These are phyloP conservation scores for Hypoxylon lenormandii DNA, from an alignment of 495 filamentous ascomycete genomes.

Conservation along the genomic window DNA sequence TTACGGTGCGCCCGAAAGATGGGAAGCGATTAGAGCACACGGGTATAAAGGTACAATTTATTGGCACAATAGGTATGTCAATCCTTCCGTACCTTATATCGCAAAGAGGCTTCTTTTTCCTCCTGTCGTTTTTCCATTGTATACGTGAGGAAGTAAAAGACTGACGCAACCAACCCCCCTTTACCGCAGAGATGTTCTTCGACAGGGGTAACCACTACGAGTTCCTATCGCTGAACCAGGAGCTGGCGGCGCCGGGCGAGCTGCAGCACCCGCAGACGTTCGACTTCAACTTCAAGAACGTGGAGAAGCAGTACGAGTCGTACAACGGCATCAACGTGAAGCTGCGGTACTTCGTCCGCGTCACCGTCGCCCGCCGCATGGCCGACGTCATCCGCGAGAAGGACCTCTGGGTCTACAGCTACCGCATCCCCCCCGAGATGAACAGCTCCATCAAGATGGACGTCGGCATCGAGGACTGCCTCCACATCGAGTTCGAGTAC, in stretches of 20 bases:
- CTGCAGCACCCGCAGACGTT: conserved; percentile 98
- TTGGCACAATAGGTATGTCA: conserved; percentile 85
- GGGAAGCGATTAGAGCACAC: conserved; percentile 98
- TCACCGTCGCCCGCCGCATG: conserved; percentile 96
- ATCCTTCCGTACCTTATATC: neutral
- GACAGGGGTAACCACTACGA: conserved; percentile 99
- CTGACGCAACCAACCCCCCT: conserved; percentile 11
- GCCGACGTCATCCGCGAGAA: conserved; percentile 98
- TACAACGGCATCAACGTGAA: conserved; percentile 99
- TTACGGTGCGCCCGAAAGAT: conserved; percentile 97
- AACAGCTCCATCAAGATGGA: conserved; percentile 99
- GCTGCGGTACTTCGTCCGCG: conserved; percentile 96
- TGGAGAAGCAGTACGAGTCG: conserved; percentile 99
- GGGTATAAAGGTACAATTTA: conserved; percentile 99
- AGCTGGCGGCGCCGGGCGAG: conserved; percentile 94
- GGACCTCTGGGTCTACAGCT: conserved; percentile 99
- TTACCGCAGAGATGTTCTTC: conserved; percentile 88
- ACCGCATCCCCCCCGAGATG: conserved; percentile 97
- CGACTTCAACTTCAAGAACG: conserved; percentile 99
- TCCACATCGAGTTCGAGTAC: conserved; percentile 99
- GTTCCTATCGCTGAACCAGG: conserved; percentile 94
- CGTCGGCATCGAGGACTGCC: conserved; percentile 98
- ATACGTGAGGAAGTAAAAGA: neutral
- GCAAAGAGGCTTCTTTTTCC: too few species aligned
- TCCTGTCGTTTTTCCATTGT: neutral